Evolutionary conservation across 192 early-diverging fungal genomes (phyloP).

Genomic region (Umbelopsis isabellina): DNA sequence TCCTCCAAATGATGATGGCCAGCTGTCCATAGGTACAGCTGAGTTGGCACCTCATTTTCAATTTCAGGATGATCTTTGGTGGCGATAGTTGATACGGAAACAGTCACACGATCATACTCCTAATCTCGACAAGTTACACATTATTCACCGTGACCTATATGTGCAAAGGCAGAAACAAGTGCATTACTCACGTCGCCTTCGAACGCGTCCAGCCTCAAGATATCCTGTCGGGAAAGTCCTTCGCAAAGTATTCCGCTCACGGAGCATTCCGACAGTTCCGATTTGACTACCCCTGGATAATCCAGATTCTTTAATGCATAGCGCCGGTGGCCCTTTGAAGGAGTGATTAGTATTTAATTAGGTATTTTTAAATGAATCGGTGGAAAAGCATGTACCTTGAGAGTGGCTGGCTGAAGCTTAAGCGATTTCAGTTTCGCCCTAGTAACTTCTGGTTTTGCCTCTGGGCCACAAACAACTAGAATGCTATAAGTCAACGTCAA

Average conservation of each 20-base stretch:
- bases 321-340: neutral
- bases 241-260: slow-evolving; percentile 1
- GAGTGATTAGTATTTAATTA: no score
- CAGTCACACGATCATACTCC: slow-evolving; percentile 15
- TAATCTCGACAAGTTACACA: neutral
- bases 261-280: neutral
- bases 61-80: neutral
- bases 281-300: slow-evolving; percentile 20
- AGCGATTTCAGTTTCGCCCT: neutral
- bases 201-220: slow-evolving; percentile 8
- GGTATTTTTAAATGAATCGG: no score
- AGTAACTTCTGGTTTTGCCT: neutral
- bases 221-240: neutral
- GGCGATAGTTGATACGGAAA: neutral
- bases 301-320: slow-evolving; percentile 7
- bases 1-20: slow-evolving; percentile 5
- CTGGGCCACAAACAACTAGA: neutral
- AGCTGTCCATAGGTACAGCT: slow-evolving; percentile 9
- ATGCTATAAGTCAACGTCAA: neutral
- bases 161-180: neutral
- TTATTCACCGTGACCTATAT: neutral
- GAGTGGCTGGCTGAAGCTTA: neutral
- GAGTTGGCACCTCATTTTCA: slow-evolving; percentile 1
- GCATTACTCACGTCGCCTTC: slow-evolving; percentile 12
- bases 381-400: neutral